These are phyloP conservation scores for Leccinum rimulosum DNA, from an alignment of 768 basidiomycete species.

Conservation along the genomic window DNA sequence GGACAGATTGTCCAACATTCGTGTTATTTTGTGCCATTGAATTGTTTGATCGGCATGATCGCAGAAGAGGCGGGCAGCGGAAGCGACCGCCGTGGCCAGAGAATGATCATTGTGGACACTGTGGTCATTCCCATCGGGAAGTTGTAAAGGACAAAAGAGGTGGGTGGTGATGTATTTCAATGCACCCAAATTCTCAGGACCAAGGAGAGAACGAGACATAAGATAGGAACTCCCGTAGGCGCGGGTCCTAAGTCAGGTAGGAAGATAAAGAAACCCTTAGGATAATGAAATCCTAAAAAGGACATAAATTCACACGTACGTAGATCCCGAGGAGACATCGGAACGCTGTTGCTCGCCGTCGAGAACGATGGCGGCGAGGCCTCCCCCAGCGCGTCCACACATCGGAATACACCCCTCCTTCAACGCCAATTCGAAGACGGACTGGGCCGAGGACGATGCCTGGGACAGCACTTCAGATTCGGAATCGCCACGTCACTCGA, in stretches of 20 bases:
- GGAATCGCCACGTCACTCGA: conserved; percentile 61
- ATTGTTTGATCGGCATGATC: not conserved
- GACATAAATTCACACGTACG: conserved; percentile 8
- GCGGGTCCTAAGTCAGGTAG: no score
- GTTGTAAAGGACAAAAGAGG: conserved; percentile 39
- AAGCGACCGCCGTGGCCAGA: conserved; percentile 22
- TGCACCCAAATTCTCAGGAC: not conserved
- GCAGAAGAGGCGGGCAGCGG: conserved; percentile 16
- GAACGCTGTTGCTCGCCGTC: conserved; percentile 15
- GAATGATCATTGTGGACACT: conserved; percentile 17
- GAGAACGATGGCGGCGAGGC: conserved; percentile 48
- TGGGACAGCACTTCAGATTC: conserved; percentile 85
- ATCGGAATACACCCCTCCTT: conserved; percentile 55
- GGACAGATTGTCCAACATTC: not conserved
- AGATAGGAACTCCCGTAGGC: no score
- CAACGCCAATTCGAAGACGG: conserved; percentile 46
- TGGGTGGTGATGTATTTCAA: conserved; percentile 35
- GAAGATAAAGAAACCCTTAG: no score
- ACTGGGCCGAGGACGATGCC: conserved; percentile 84
- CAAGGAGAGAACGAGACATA: conserved; percentile 6
- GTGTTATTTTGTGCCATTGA: not conserved
- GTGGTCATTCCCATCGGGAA: conserved; percentile 33
- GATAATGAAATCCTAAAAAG: not conserved
- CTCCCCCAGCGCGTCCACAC: conserved; percentile 74
- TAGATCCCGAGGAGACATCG: not conserved